Conservation (phyloP, 371 early-diverging fungal species). For the Mortierella sp. region DNA sequence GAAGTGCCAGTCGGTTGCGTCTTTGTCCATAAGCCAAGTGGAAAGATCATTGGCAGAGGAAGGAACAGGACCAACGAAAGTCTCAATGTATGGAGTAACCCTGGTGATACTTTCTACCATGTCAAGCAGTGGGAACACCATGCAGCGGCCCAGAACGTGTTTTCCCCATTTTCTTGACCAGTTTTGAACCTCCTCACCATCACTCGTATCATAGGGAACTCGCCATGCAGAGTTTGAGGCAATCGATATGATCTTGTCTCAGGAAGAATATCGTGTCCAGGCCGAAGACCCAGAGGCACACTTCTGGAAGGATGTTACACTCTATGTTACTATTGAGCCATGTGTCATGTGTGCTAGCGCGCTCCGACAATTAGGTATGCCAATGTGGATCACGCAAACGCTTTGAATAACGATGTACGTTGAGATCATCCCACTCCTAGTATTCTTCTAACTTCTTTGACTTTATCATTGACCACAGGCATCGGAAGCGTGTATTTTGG, state of each 20-base stretch:
- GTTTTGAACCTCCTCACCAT: no score
- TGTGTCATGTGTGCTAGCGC: constrained; percentile 99
- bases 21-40: constrained; percentile 73
- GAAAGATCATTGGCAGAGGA: constrained; percentile 75
- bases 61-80: constrained; percentile 89
- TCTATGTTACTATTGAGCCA: constrained; percentile 99
- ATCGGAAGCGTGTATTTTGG: constrained; percentile 90
- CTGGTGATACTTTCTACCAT: constrained; percentile 6
- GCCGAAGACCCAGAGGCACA: constrained; percentile 17
- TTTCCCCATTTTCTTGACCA: not conserved
- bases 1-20: constrained; percentile 99
- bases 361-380: constrained; percentile 75
- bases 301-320: constrained; percentile 68
- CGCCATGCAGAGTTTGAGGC: constrained; percentile 94
- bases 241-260: constrained; percentile 77
- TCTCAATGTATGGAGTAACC: constrained; percentile 73
- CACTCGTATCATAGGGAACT: constrained; percentile 71
- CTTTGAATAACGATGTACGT: not conserved
- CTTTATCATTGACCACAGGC: constrained; percentile 34
- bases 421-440: not conserved
- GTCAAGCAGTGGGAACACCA: not conserved
- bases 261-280: constrained; percentile 60
- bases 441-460: constrained; percentile 1
- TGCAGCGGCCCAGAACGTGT: not conserved
- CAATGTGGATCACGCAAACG: not conserved